Base-by-base conservation (phyloP, 352 stramenopile genomes). In the Phytophthora sp. region DNA sequence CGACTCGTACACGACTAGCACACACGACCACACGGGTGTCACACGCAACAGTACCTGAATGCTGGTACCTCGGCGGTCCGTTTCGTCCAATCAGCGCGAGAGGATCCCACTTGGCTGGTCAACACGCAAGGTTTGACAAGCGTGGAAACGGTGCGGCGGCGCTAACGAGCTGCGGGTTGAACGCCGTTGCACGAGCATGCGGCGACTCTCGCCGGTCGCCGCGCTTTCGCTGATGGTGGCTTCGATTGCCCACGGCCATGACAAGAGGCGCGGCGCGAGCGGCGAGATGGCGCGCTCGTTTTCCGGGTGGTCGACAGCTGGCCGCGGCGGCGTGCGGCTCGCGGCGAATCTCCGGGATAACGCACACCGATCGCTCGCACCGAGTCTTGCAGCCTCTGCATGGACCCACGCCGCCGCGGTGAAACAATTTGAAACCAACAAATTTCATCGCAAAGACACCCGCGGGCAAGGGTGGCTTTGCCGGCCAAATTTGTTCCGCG, bases 181-280 rank as follows among this genome's bases (percentile, higher is more conserved):
- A 35, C 26, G 37, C 27, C 28, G 37, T 27, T 59, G 26, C 38
- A 44, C 42, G 26, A 18, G n/a, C 27, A 24, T 15, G 49, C 24
- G 28, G 20, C n/a, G 18, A 28, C 46, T 18, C 18, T 48, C 35
- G 27, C 30, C 18, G n/a, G 32, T 12, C 17, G 54, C 28, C n/a
- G 17, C 12, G 12, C 5, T 48, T 51, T 48, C 24, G 21, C 31
- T 60, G 31, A 41, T 54, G 30, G 15, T 66, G 48, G 56, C 30
- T 66, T 66, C 56, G 56, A 66, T 59, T 65, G 48, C 56, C 27
- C 15, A 28, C 28, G 2, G 23, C 21, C 27, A 35, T 50, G 43
- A 37, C 27, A 26, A 53, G 52, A 60, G 50, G 48, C 10, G 27
- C 48, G 48, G 32, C 51, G 31, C 54, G 13, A 66, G n/a, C 43